Conservation (phyloP, 2,329 filamentous ascomycete species). For the Aurifilum marmelostoma region DNA sequence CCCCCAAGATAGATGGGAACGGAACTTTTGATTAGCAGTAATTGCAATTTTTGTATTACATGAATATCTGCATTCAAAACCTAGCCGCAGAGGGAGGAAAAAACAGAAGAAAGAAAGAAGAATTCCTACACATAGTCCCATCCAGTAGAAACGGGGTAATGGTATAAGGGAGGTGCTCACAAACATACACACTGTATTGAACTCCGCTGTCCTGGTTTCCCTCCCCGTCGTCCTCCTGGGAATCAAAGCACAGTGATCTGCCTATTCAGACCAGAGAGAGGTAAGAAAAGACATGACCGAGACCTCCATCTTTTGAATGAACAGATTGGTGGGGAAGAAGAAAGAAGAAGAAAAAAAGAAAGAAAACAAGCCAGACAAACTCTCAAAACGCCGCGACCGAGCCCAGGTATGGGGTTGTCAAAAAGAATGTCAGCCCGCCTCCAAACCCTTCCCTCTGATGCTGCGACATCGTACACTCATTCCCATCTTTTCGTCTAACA, state of each 20-base stretch:
- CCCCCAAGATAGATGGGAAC: not conserved
- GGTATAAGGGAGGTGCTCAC: not conserved
- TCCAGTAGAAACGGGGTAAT: not conserved
- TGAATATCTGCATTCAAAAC: not conserved
- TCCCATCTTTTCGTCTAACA: not conserved
- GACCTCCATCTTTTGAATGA: not conserved
- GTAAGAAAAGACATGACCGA: not conserved
- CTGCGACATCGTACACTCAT: conserved; percentile 1
- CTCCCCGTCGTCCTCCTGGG: no score
- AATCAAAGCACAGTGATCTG: not conserved
- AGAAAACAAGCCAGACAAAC: not conserved
- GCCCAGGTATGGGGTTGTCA: not conserved
- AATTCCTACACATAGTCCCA: not conserved
- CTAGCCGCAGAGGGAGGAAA: not conserved
- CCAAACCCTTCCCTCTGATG: not conserved
- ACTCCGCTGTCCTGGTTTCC: conserved; percentile 13
- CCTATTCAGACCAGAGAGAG: not conserved
- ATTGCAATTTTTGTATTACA: not conserved
- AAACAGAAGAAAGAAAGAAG: not conserved
- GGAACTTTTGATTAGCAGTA: not conserved
- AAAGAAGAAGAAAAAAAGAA: no score
- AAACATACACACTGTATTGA: not conserved
- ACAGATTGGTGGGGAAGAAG: not conserved
- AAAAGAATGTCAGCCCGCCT: not conserved
- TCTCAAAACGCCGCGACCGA: conserved; percentile 3